Base-by-base conservation (phyloP, 2,329 filamentous ascomycete genomes). In the Verticillium alfalfae region DNA sequence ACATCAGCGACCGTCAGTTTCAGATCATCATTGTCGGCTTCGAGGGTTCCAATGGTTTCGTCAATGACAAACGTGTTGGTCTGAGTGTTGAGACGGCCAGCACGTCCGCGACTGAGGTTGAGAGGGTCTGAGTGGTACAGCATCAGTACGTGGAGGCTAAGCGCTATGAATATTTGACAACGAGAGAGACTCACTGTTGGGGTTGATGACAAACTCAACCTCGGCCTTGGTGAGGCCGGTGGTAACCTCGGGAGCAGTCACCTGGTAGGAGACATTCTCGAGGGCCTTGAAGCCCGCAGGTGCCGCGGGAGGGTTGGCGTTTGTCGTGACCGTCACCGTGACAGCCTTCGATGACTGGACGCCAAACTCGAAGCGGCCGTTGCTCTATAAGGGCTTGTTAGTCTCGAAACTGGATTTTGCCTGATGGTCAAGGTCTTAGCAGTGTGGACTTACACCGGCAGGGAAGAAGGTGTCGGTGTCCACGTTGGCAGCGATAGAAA, bases 21-120 rank as follows among this genome's bases (percentile, higher is more conserved):
- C 5, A 74, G 61, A 67, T 78, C 75, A 56, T 75, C 75, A 66
- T 77, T 74, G 2, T 77, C 75, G 5, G 60, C 72, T 64, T 76
- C 74, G 36, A 72, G 67, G 66, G 76, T 74, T 60, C 73, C 73
- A 1, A 76, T 60, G 55, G 66, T 68, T 9, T 65, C 62, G 41
- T 71, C 74, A 39, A 76, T 70, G 60, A 76, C 66, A 58, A 76
- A 77, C 15, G 65, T 67, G 59, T 71, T 69, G 56, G 71, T 69
- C 45, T 73, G 71, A 10, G 66, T 64, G 66, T 69, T 72, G 57
- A 78, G 70, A 36, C 70, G 70, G 56, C 71, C 75, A 45, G 76
- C 65, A 59, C 71, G 65, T 45, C 71, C 72, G 16, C 70, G 60
- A 64, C 70, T 72, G 63, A 77, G 71, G 62, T 77, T 72, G n/a